Conservation (phyloP, 2,329 filamentous ascomycete species). For the Aspergillus brasiliensis region DNA sequence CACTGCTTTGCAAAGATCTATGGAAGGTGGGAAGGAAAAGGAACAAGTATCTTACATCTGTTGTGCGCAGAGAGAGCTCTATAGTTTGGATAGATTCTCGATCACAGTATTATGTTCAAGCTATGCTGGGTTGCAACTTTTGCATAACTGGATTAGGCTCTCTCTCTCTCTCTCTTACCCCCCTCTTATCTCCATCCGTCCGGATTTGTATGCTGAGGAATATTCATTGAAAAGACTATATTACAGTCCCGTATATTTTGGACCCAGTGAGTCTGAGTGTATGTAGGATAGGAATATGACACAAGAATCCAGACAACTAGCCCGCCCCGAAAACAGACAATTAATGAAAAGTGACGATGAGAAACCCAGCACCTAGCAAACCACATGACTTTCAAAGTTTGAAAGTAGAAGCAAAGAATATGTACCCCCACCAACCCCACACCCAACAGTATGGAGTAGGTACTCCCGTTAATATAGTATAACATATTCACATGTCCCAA, state of each 20-base stretch:
- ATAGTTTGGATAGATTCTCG: no score
- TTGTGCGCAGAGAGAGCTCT: no score
- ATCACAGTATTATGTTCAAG: no score
- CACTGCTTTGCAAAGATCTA: no score
- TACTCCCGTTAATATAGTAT: background rate
- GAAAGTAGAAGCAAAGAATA: background rate
- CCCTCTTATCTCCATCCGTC: no score
- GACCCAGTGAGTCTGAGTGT: background rate
- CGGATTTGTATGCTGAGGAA: background rate
- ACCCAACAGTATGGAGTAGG: background rate
- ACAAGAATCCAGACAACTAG: background rate
- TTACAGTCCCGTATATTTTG: background rate
- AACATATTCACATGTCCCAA: conserved; percentile 68
- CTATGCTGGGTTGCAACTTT: no score
- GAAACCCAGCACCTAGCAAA: background rate
- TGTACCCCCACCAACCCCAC: background rate
- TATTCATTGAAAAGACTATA: background rate
- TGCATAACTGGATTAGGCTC: no score
- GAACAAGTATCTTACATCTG: no score
- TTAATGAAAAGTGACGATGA: background rate
- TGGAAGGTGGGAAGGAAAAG: no score
- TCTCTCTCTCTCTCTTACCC: no score
- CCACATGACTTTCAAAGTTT: background rate
- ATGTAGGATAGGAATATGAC: background rate
- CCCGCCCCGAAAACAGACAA: background rate